Percentiles rank a stretch among this genome's conserved stretches.
phyloP scores from a whole-genome alignment of 192 early-diverging fungal genomes.

The Haplosporangium gracile region DNA sequence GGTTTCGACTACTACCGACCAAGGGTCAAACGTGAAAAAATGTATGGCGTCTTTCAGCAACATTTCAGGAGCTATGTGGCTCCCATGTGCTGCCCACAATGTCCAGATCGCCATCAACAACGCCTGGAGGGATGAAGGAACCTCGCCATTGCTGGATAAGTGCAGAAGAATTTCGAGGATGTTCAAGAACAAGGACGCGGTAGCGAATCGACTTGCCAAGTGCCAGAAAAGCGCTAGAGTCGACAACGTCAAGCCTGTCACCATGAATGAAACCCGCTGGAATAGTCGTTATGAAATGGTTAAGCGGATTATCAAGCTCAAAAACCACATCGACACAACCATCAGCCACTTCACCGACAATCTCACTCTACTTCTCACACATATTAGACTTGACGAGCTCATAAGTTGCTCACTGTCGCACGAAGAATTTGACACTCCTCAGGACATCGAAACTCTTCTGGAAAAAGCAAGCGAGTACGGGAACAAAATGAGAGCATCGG shows the following conservation, averaged over 20 bases:
- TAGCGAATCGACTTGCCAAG: slow-evolving; percentile 12
- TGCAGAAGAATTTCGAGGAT: slow-evolving; percentile 6
- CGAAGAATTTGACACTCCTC: neutral
- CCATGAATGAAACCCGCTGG: slow-evolving; percentile 14
- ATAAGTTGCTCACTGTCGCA: neutral
- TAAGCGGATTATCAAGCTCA: neutral
- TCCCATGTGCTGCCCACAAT: slow-evolving; percentile 21
- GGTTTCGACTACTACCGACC: slow-evolving; percentile 19
- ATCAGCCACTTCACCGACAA: neutral
- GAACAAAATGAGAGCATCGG: neutral
- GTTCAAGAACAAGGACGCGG: slow-evolving; percentile 18
- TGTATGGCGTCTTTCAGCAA: neutral
- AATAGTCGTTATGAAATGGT: slow-evolving; percentile 11
- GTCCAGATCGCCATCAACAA: slow-evolving; percentile 25
- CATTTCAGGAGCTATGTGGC: neutral
- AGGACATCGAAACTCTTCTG: neutral
- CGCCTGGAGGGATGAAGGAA: slow-evolving; percentile 15
- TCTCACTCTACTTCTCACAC: neutral
- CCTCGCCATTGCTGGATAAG: slow-evolving; percentile 18
- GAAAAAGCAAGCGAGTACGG: slow-evolving; percentile 18
- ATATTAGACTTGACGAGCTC: neutral
- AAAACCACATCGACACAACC: neutral
- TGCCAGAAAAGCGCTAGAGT: neutral
- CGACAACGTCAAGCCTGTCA: neutral
- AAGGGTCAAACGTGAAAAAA: slow-evolving; percentile 18